Conservation (phyloP, 352 stramenopile species). For the Phytophthora pini region DNA sequence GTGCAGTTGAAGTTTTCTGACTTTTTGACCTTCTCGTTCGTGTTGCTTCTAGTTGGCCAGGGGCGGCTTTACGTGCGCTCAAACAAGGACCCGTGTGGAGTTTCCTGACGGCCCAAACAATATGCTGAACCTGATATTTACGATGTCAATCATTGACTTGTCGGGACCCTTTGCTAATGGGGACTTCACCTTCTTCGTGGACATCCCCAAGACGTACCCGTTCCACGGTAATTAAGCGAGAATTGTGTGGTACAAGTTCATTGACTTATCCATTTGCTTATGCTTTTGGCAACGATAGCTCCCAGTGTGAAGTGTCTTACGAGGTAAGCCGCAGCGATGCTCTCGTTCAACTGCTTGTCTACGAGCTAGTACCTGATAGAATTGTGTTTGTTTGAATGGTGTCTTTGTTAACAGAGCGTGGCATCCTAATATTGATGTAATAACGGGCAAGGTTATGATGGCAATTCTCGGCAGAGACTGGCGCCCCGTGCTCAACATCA, state of each 20-base stretch:
- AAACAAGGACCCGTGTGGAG: constrained; percentile 82
- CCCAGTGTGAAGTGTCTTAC: constrained; percentile 76
- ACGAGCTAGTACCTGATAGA: constrained; percentile 1
- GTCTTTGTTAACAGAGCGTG: constrained; percentile 61
- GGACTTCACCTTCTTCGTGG: constrained; percentile 87
- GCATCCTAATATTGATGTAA: constrained; percentile 85
- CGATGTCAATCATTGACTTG: constrained; percentile 78
- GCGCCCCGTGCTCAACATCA: constrained; percentile 87
- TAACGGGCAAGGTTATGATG: constrained; percentile 87
- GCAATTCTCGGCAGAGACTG: constrained; percentile 86
- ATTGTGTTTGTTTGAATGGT: neutral
- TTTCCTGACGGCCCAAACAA: constrained; percentile 86
- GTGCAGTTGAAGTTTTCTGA: constrained; percentile 13
- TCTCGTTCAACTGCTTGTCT: neutral
- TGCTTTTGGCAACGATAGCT: constrained; percentile 38
- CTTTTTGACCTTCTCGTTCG: constrained; percentile 4
- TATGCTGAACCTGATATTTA: constrained; percentile 83
- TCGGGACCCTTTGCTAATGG: constrained; percentile 83
- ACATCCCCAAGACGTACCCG: constrained; percentile 89
- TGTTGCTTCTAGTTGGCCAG: constrained; percentile 66
- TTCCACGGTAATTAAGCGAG: constrained; percentile 64
- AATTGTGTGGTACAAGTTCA: neutral
- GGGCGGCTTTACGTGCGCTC: constrained; percentile 78
- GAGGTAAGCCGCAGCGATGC: constrained; percentile 40
- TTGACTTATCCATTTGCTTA: neutral